Percentiles rank a stretch among this genome's conserved stretches.
Conservation (phyloP, 495 filamentous ascomycete species). For the Daldinia vernicosa region DNA sequence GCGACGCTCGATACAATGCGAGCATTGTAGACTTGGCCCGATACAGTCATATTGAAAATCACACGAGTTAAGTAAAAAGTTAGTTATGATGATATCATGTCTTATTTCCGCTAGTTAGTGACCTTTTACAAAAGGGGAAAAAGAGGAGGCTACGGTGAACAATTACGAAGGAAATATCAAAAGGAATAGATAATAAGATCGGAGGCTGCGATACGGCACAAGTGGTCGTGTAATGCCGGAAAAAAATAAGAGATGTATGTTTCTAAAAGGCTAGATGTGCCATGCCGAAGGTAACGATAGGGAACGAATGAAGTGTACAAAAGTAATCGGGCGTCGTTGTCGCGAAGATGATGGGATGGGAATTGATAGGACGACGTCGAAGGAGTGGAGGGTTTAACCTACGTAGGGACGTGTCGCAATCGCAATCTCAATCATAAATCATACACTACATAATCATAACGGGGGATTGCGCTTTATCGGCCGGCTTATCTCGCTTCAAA, state of each 20-base stretch:
- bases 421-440: slow-evolving; percentile 14
- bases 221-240: not conserved
- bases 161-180: slow-evolving; percentile 15
- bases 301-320: slow-evolving; percentile 23
- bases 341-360: not conserved
- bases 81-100: slow-evolving; percentile 34
- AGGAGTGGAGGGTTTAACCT: slow-evolving; percentile 11
- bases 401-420: slow-evolving; percentile 1
- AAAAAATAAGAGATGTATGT: slow-evolving; percentile 8
- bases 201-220: slow-evolving; percentile 27
- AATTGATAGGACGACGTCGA: slow-evolving; percentile 12
- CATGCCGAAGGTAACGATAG: slow-evolving; percentile 34
- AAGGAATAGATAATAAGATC: slow-evolving; percentile 29
- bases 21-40: slow-evolving; percentile 57
- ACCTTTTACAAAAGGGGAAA: slow-evolving; percentile 44
- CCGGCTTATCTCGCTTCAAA: slow-evolving; percentile 18
- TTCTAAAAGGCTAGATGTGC: slow-evolving; percentile 7
- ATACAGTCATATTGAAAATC: slow-evolving; percentile 45
- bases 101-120: slow-evolving; percentile 33
- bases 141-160: slow-evolving; percentile 25
- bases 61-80: slow-evolving; percentile 27
- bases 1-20: slow-evolving; percentile 83
- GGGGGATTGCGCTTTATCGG: slow-evolving; percentile 17
- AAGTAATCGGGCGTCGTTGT: slow-evolving; percentile 30
- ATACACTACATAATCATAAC: too few relatives aligned